Evolutionary conservation across 352 stramenopile species (phyloP).

Genomic region (Saprolegnia diclina): DNA sequence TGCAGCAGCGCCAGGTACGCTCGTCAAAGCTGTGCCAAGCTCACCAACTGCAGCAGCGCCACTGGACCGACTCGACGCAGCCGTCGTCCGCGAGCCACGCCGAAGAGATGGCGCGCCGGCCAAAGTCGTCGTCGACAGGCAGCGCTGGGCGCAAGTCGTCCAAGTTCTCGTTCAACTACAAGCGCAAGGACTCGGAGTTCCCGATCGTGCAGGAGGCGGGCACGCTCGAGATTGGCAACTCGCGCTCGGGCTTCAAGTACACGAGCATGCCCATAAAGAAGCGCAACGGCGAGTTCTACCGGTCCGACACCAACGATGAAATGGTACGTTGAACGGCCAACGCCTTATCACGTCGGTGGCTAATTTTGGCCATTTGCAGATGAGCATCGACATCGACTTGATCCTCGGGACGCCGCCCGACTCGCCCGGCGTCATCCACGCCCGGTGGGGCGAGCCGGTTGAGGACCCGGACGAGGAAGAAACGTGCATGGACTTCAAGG

Average conservation of each 20-base stretch:
- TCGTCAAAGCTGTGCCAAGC: neutral
- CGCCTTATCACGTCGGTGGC: neutral
- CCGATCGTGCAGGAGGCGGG: slow-evolving; percentile 13
- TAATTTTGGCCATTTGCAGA: neutral
- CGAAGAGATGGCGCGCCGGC: neutral
- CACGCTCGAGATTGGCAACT: neutral
- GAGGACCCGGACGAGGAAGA: slow-evolving; percentile 78
- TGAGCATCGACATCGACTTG: slow-evolving; percentile 57
- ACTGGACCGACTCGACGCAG: neutral
- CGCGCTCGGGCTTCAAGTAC: neutral
- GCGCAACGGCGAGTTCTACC: slow-evolving; percentile 11
- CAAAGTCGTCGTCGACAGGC: slow-evolving; percentile 1
- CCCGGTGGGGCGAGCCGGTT: slow-evolving; percentile 76
- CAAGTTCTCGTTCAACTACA: slow-evolving; percentile 19
- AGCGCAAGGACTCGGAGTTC: slow-evolving; percentile 22
- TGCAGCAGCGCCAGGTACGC: neutral
- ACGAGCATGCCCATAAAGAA: neutral
- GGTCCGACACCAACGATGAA: slow-evolving; percentile 15
- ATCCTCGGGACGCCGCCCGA: slow-evolving; percentile 72
- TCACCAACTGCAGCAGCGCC: neutral
- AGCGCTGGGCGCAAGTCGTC: slow-evolving; percentile 1
- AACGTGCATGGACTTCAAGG: slow-evolving; percentile 66
- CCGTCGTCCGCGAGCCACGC: neutral
- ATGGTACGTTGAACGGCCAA: neutral
- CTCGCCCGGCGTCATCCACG: slow-evolving; percentile 77